Evolutionary conservation across 306 rosid species (phyloP).

Genomic region (Castanospermum australe): DNA sequence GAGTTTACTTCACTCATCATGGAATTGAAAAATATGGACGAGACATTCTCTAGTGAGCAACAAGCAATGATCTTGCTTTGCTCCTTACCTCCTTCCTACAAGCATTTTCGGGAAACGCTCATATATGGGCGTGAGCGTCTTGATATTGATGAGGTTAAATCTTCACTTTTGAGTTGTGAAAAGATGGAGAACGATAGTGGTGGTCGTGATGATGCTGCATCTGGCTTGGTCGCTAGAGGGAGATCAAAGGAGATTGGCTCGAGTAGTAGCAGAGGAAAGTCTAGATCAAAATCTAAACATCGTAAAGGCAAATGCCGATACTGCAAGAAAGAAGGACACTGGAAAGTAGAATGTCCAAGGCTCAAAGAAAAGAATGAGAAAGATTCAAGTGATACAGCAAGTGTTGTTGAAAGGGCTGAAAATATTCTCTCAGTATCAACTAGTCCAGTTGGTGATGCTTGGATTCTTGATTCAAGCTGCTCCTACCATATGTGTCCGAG

Average conservation of each 20-base stretch:
- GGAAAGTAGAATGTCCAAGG: background rate
- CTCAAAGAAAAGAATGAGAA: background rate
- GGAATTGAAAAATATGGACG: too few relatives aligned
- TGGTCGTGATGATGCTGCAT: too few relatives aligned
- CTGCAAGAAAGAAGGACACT: background rate
- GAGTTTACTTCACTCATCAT: too few relatives aligned
- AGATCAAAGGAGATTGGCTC: background rate
- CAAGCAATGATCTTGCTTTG: background rate
- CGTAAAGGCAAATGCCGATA: background rate
- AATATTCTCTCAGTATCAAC: too few relatives aligned
- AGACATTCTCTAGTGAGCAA: too few relatives aligned
- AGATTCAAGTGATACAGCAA: too few relatives aligned
- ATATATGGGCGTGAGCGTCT: background rate
- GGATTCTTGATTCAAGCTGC: background rate
- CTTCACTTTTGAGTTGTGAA: too few relatives aligned
- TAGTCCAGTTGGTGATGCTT: too few relatives aligned
- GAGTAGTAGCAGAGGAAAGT: background rate
- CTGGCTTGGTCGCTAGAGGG: background rate
- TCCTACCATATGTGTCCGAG: background rate
- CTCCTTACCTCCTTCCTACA: background rate
- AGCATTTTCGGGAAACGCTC: background rate
- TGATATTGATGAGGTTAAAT: too few relatives aligned
- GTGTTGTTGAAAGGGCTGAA: background rate
- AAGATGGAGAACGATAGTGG: too few relatives aligned
- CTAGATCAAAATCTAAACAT: background rate